Evolutionary conservation across 2,329 filamentous ascomycete genomes (phyloP).

Genomic region (Coniochaeta sp.): DNA sequence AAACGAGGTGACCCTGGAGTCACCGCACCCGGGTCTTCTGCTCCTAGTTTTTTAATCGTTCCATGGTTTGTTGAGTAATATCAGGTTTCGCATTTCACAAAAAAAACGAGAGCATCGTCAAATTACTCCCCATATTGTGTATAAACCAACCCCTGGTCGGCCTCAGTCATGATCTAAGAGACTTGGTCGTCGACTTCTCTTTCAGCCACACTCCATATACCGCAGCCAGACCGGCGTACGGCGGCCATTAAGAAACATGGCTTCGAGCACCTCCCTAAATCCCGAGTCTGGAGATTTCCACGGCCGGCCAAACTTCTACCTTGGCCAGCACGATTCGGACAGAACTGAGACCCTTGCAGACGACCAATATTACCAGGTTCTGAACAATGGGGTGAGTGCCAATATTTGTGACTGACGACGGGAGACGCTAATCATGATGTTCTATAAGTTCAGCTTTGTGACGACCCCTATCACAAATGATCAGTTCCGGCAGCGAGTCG

Average conservation of each 20-base stretch:
- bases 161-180: not conserved
- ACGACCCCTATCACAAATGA: slow-evolving; percentile 72
- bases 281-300: slow-evolving; percentile 22
- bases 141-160: not conserved
- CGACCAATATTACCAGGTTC: slow-evolving; percentile 57
- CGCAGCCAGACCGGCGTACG: not conserved
- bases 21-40: not conserved
- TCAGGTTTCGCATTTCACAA: not conserved
- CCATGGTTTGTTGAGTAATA: not conserved
- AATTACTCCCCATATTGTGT: not conserved
- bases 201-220: not conserved
- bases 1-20: not conserved
- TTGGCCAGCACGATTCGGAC: slow-evolving; percentile 67
- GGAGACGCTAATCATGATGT: not conserved
- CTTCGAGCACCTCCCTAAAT: slow-evolving; percentile 9
- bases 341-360: slow-evolving; percentile 54
- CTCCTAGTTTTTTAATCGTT: not conserved
- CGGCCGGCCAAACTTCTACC: slow-evolving; percentile 47
- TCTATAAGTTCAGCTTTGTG: slow-evolving; percentile 64
- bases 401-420: slow-evolving; percentile 3
- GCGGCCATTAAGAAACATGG: not conserved
- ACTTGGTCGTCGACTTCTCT: not conserved
- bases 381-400: slow-evolving; percentile 59
- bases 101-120: not conserved
- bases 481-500: slow-evolving; percentile 63